phyloP scores from a whole-genome alignment of 305 asterid species.

The Ilex paraguariensis region DNA sequence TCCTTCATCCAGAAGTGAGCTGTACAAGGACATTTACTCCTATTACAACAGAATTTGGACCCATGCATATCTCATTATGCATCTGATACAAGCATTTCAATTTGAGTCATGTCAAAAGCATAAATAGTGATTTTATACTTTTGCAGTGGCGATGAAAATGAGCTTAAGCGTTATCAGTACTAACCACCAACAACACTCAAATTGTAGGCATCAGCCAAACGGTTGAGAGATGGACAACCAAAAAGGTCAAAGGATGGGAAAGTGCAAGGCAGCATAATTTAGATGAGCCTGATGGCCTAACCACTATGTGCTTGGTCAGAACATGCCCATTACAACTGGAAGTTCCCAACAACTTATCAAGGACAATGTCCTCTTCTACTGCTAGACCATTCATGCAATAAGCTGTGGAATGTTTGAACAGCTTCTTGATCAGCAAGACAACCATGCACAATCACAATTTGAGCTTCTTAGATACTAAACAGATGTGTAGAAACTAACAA shows the following conservation, averaged over 20 bases:
- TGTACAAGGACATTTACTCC: conserved; percentile 17
- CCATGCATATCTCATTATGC: too few species aligned
- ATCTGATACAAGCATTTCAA: too few species aligned
- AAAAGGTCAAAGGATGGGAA: too few species aligned
- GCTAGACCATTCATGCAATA: too few species aligned
- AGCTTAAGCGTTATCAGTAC: not conserved
- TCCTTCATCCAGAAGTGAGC: conserved; percentile 54
- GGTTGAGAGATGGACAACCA: too few species aligned
- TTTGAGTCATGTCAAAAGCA: not conserved
- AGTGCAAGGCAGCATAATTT: too few species aligned
- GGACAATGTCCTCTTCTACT: not conserved
- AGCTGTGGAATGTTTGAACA: not conserved
- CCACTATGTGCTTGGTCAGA: too few species aligned
- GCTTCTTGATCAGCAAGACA: not conserved
- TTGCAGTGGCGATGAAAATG: not conserved
- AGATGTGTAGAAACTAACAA: not conserved
- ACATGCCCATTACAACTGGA: too few species aligned
- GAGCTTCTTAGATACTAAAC: not conserved
- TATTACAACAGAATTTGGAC: conserved; percentile 8
- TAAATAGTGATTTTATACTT: not conserved
- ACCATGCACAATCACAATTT: not conserved
- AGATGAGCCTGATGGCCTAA: too few species aligned
- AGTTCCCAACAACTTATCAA: not conserved
- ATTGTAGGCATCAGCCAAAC: too few species aligned
- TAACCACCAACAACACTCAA: not conserved